Evolutionary conservation across 768 basidiomycete genomes (phyloP).

Genomic region (Polyporus arcularius): DNA sequence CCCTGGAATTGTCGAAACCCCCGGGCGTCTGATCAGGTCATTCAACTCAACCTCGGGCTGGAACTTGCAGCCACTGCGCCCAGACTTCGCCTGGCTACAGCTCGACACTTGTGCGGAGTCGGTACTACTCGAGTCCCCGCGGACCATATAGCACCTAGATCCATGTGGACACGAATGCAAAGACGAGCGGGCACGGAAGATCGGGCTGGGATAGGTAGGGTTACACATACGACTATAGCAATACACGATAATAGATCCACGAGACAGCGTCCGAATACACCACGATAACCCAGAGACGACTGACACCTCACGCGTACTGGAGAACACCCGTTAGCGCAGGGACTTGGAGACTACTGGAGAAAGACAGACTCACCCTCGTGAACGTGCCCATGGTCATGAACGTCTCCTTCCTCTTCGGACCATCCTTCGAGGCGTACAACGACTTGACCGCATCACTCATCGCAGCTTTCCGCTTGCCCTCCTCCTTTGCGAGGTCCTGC

Average conservation of each 20-base stretch:
- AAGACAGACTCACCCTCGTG: constrained; percentile 66
- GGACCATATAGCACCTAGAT: no score
- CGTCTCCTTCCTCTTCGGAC: constrained; percentile 69
- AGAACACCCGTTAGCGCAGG: background rate
- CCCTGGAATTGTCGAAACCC: background rate
- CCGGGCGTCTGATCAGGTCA: background rate
- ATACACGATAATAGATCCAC: constrained; percentile 17
- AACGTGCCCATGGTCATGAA: constrained; percentile 94
- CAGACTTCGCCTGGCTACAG: no score
- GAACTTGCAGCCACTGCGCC: no score
- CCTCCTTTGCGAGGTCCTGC: constrained; percentile 74
- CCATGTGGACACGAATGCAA: no score
- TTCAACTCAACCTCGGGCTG: no score
- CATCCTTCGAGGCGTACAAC: constrained; percentile 65
- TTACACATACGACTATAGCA: background rate
- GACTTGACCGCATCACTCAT: constrained; percentile 90
- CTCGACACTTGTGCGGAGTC: no score
- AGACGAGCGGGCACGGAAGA: no score
- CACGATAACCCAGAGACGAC: background rate
- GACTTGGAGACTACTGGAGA: no score
- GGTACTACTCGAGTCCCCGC: no score
- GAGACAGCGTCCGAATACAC: constrained; percentile 6
- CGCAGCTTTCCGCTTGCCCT: constrained; percentile 75
- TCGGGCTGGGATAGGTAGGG: no score
- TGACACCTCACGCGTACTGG: constrained; percentile 18